These are phyloP conservation scores for Starmerella scarabaei DNA, from an alignment of 805 yeast genomes.

Conservation along the genomic window DNA sequence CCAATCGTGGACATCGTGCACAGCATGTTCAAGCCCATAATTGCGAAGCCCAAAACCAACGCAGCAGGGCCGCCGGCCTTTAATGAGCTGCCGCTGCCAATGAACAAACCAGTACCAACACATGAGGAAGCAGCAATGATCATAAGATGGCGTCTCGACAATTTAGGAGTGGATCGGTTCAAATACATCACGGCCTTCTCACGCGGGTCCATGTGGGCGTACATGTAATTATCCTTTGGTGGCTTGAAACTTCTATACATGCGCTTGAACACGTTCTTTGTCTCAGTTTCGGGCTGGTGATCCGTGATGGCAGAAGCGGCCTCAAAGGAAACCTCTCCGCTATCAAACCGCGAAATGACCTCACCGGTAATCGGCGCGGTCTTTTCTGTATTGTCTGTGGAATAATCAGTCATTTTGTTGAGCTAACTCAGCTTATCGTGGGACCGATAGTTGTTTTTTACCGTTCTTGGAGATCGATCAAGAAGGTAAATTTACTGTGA, in stretches of 20 bases:
- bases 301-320: not conserved
- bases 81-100: constrained; percentile 50
- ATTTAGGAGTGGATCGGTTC: constrained; percentile 33
- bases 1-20: constrained; percentile 52
- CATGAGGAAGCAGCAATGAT: constrained; percentile 80
- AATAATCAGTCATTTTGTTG: too few species aligned
- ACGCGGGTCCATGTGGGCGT: constrained; percentile 14
- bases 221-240: constrained; percentile 16
- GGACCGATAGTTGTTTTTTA: too few species aligned
- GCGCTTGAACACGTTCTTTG: constrained; percentile 9
- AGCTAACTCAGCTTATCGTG: not conserved
- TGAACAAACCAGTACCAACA: constrained; percentile 59
- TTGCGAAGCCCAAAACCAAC: constrained; percentile 42
- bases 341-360: constrained; percentile 1
- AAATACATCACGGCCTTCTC: constrained; percentile 20
- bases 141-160: constrained; percentile 39
- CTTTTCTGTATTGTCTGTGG: constrained; percentile 5
- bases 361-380: constrained; percentile 5
- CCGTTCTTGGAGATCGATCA: too few species aligned
- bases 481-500: too few species aligned
- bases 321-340: constrained; percentile 1
- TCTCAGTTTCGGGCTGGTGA: not conserved
- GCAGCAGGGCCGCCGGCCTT: constrained; percentile 52
- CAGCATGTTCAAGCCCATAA: constrained; percentile 50
- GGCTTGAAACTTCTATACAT: constrained; percentile 25